Evolutionary conservation across 78 protist genomes (phyloP).

Genomic region (Dictyostelium brefeldianum): DNA sequence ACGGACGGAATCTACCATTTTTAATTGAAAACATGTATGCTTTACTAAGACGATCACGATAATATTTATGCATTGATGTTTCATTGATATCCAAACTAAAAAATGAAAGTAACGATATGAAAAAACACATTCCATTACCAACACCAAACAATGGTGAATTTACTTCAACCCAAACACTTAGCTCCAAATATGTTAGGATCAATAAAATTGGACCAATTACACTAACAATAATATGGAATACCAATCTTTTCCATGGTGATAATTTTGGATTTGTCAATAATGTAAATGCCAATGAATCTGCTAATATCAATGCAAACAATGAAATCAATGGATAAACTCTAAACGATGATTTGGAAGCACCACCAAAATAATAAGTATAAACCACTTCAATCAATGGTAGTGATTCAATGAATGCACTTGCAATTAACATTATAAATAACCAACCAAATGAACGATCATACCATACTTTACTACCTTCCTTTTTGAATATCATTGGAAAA

Average conservation of each 20-base stretch:
- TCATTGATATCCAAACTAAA: slow-evolving; percentile 77
- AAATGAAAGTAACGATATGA: slow-evolving; percentile 26
- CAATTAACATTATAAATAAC: slow-evolving; percentile 58
- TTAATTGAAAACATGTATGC: slow-evolving; percentile 62
- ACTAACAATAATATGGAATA: slow-evolving; percentile 54
- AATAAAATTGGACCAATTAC: slow-evolving; percentile 58
- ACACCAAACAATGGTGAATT: slow-evolving; percentile 32
- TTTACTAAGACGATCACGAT: slow-evolving; percentile 56
- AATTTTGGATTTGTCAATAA: slow-evolving; percentile 70
- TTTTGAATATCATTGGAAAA: slow-evolving; percentile 54
- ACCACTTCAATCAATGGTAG: slow-evolving; percentile 65
- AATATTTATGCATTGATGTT: slow-evolving; percentile 81
- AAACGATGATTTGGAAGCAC: slow-evolving; percentile 39
- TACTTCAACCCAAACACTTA: slow-evolving; percentile 67
- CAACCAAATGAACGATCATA: slow-evolving; percentile 74
- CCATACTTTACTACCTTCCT: slow-evolving; percentile 78
- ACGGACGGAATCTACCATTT: slow-evolving; percentile 62
- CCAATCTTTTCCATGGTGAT: slow-evolving; percentile 59
- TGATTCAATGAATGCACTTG: slow-evolving; percentile 37
- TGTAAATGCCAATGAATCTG: slow-evolving; percentile 76
- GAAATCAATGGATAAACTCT: slow-evolving; percentile 63
- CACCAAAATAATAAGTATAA: slow-evolving; percentile 54
- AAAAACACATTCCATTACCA: slow-evolving; percentile 71
- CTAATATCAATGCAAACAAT: slow-evolving; percentile 59
- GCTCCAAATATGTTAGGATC: slow-evolving; percentile 61